A percentile compares a stretch with the other conserved stretches of the same genome.
phyloP scores from a whole-genome alignment of 352 stramenopile genomes.

The Discostella stelligera region DNA sequence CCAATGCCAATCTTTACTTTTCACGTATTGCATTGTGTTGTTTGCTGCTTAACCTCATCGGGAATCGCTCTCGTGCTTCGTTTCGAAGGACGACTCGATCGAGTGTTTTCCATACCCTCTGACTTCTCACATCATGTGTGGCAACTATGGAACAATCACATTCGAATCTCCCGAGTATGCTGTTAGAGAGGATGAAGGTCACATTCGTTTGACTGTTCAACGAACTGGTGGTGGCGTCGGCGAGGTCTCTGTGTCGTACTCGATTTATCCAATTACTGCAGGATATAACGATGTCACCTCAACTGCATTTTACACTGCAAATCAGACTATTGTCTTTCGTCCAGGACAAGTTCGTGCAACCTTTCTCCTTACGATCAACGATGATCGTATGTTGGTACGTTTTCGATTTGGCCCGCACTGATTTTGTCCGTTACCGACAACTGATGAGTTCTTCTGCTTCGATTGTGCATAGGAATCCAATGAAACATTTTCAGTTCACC shows the following conservation, averaged over 20 bases:
- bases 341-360: conserved; percentile 84
- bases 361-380: conserved; percentile 90
- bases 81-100: conserved; percentile 41
- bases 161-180: conserved; percentile 88
- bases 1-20: too few relatives aligned
- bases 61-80: background rate
- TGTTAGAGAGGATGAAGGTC: conserved; percentile 81
- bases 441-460: background rate
- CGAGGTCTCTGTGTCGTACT: conserved; percentile 82
- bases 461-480: conserved; percentile 36
- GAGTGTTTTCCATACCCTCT: conserved; percentile 41
- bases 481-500: conserved; percentile 56
- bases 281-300: conserved; percentile 83
- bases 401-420: background rate
- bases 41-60: background rate
- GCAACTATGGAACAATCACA: conserved; percentile 87
- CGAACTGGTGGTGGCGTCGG: conserved; percentile 88
- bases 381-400: conserved; percentile 82
- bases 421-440: background rate
- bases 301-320: conserved; percentile 87
- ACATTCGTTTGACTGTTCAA: conserved; percentile 85
- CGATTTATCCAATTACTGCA: conserved; percentile 86
- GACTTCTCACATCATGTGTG: conserved; percentile 87
- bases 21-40: background rate
- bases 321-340: conserved; percentile 84